Percentiles rank a stretch among this genome's conserved stretches.
phyloP scores from a whole-genome alignment of 2,329 filamentous ascomycete genomes.

The Exutisphaerella laricina region DNA sequence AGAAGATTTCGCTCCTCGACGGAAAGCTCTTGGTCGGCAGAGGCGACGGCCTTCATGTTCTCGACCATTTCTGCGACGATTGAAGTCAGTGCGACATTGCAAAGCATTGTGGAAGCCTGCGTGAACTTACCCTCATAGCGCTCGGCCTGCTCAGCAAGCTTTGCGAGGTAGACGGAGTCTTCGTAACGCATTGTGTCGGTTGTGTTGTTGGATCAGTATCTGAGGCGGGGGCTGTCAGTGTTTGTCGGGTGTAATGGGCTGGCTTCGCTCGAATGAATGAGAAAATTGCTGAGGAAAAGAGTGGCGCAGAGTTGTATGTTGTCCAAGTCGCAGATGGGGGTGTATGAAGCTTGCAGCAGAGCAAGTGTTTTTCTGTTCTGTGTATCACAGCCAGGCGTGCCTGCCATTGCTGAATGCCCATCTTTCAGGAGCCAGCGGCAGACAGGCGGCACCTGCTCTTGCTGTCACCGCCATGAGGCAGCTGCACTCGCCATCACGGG shows the following conservation, averaged over 20 bases:
- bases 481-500: background rate
- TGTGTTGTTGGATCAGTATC: conserved; percentile 11
- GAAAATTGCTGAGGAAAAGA: conserved; percentile 5
- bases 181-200: conserved; percentile 93
- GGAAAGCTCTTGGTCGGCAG: conserved; percentile 59
- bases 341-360: background rate
- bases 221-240: conserved; percentile 8
- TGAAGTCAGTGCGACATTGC: conserved; percentile 36
- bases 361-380: background rate
- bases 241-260: background rate
- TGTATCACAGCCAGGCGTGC: background rate
- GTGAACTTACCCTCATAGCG: conserved; percentile 81
- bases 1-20: conserved; percentile 97
- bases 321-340: background rate
- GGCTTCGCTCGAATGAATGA: background rate
- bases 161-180: conserved; percentile 98
- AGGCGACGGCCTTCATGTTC: conserved; percentile 99
- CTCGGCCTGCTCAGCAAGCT: conserved; percentile 99
- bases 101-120: conserved; percentile 3
- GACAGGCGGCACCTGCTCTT: background rate
- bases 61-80: conserved; percentile 95
- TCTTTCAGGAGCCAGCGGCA: background rate
- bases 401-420: background rate
- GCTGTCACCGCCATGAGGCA: background rate
- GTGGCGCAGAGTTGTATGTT: background rate